These are phyloP conservation scores for Stylonectria norvegica DNA, from an alignment of 2,329 filamentous ascomycete genomes.

Conservation along the genomic window DNA sequence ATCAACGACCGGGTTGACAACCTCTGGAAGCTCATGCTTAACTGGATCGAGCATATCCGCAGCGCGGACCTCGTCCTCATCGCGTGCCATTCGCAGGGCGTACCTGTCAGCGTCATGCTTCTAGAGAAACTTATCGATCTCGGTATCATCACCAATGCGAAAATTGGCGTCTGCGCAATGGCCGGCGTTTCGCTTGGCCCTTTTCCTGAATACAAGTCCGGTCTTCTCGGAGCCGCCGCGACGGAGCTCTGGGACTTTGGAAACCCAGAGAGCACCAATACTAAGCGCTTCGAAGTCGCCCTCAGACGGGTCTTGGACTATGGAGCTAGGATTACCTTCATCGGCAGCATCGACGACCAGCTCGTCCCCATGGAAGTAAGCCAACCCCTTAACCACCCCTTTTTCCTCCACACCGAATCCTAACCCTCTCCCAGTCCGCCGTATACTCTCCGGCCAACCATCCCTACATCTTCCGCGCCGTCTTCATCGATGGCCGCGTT, in stretches of 20 bases:
- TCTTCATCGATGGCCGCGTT: slow-evolving; percentile 89
- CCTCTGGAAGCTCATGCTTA: slow-evolving; percentile 88
- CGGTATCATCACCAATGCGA: slow-evolving; percentile 72
- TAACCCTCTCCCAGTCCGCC: slow-evolving; percentile 58
- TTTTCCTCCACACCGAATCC: background rate
- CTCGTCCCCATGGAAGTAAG: slow-evolving; percentile 83
- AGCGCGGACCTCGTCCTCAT: slow-evolving; percentile 85
- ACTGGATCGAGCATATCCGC: slow-evolving; percentile 89
- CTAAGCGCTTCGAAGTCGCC: slow-evolving; percentile 73
- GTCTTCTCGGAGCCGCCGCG: slow-evolving; percentile 86
- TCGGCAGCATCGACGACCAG: slow-evolving; percentile 96
- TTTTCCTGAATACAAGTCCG: slow-evolving; percentile 86
- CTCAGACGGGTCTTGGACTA: slow-evolving; percentile 71
- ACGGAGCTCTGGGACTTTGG: slow-evolving; percentile 94
- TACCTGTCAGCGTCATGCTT: slow-evolving; percentile 89
- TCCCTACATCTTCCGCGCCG: slow-evolving; percentile 91
- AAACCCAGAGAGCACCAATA: slow-evolving; percentile 75
- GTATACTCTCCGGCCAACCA: slow-evolving; percentile 82
- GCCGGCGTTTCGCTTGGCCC: slow-evolving; percentile 92
- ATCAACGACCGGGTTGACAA: slow-evolving; percentile 87
- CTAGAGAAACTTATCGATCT: slow-evolving; percentile 89
- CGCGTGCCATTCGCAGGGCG: slow-evolving; percentile 94
- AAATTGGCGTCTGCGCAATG: slow-evolving; percentile 83
- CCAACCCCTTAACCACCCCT: background rate
- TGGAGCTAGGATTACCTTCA: slow-evolving; percentile 79